Conservation (phyloP, 805 yeast genomes). For the Wickerhamomyces strasburgensis region DNA sequence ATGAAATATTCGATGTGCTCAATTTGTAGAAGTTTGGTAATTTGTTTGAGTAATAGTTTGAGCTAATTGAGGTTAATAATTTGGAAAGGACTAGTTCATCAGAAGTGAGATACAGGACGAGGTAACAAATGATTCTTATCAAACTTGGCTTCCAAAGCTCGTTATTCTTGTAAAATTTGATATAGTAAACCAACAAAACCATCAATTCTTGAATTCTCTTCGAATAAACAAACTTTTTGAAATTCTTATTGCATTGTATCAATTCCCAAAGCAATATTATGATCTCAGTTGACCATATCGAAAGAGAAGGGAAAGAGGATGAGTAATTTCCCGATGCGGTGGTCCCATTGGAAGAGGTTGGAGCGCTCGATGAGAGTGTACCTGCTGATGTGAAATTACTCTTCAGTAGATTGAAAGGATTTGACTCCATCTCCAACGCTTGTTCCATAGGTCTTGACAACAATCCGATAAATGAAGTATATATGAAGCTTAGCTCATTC, state of each 20-base stretch:
- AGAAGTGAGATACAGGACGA: slow-evolving; percentile 46
- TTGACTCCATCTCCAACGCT: slow-evolving; percentile 34
- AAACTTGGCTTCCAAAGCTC: slow-evolving; percentile 34
- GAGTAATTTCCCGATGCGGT: slow-evolving; percentile 2
- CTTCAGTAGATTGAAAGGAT: slow-evolving; percentile 28
- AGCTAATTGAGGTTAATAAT: slow-evolving; percentile 42
- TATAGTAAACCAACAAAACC: slow-evolving; percentile 51
- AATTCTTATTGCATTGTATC: slow-evolving; percentile 62
- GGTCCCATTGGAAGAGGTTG: slow-evolving; percentile 5
- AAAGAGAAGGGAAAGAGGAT: slow-evolving; percentile 32
- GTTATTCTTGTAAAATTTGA: slow-evolving; percentile 42
- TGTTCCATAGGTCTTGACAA: slow-evolving; percentile 41
- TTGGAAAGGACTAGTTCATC: slow-evolving; percentile 33
- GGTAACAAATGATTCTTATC: slow-evolving; percentile 46
- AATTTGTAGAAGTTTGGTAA: slow-evolving; percentile 51
- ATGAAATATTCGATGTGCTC: slow-evolving; percentile 31
- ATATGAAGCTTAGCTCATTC: slow-evolving; percentile 47
- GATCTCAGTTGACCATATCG: slow-evolving; percentile 54
- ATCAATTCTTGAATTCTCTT: slow-evolving; percentile 49
- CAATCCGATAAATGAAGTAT: slow-evolving; percentile 42
- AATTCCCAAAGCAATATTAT: slow-evolving; percentile 70
- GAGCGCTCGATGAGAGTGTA: slow-evolving; percentile 9
- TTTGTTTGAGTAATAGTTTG: slow-evolving; percentile 36
- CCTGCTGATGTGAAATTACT: slow-evolving; percentile 10
- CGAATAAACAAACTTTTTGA: slow-evolving; percentile 40